phyloP scores from a whole-genome alignment of 805 yeast species.

The Yarrowia keelungensis region DNA sequence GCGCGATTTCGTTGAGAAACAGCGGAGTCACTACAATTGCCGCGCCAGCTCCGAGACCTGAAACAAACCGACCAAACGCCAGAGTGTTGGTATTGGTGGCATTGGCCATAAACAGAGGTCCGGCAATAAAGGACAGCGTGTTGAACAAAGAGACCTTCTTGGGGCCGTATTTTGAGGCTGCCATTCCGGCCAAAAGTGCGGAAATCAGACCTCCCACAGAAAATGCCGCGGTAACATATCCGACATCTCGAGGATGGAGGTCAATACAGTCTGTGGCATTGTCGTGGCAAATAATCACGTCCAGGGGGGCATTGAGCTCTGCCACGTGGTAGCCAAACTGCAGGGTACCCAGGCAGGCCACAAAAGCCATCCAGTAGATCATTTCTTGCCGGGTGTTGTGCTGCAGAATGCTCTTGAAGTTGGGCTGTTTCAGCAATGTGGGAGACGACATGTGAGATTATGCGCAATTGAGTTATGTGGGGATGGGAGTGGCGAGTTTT shows the following conservation, averaged over 20 bases:
- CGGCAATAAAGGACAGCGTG: constrained; percentile 60
- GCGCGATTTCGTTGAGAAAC: constrained; percentile 80
- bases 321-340: constrained; percentile 97
- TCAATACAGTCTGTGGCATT: constrained; percentile 59
- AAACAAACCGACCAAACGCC: constrained; percentile 71
- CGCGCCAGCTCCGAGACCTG: constrained; percentile 88
- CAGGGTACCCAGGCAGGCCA: constrained; percentile 77
- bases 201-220: constrained; percentile 85
- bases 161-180: constrained; percentile 74
- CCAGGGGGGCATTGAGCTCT: constrained; percentile 89
- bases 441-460: constrained; percentile 20
- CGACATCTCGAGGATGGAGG: constrained; percentile 51
- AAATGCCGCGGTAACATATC: constrained; percentile 77
- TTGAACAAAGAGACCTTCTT: constrained; percentile 60
- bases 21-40: constrained; percentile 87
- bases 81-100: constrained; percentile 56
- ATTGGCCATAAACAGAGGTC: constrained; percentile 66
- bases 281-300: constrained; percentile 63
- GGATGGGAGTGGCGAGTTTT: constrained; percentile 22
- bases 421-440: constrained; percentile 9
- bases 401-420: constrained; percentile 31
- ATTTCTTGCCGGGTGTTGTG: constrained; percentile 19
- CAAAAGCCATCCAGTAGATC: constrained; percentile 47
- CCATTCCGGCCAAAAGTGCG: constrained; percentile 68
- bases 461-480: constrained; percentile 35